A percentile compares a stretch with the other conserved stretches of the same genome.
Evolutionary conservation across 768 basidiomycete genomes (phyloP).

Genomic region (Pilatotrama ljubarskyi): DNA sequence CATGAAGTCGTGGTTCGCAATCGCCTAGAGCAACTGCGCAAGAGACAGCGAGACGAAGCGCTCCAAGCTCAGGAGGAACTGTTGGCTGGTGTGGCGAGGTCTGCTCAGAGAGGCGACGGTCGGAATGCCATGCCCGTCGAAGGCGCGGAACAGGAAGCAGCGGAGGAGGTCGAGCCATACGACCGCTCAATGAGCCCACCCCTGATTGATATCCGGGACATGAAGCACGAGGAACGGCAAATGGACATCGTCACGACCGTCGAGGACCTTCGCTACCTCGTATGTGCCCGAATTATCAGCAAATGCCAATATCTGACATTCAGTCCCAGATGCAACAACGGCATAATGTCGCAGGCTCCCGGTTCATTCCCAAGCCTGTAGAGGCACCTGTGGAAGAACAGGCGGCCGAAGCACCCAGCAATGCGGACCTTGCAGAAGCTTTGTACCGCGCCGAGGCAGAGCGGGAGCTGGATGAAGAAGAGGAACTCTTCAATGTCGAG

Average conservation of each 20-base stretch:
- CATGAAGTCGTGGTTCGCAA: constrained; percentile 98
- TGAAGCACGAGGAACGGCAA: constrained; percentile 77
- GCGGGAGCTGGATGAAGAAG: constrained; percentile 92
- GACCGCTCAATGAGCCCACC: constrained; percentile 83
- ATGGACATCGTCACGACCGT: constrained; percentile 72
- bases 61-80: constrained; percentile 90
- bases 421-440: constrained; percentile 82
- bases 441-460: constrained; percentile 90
- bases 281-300: constrained; percentile 36
- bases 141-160: constrained; percentile 37
- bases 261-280: constrained; percentile 66
- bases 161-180: constrained; percentile 79
- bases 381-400: constrained; percentile 60
- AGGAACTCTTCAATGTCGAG: constrained; percentile 93
- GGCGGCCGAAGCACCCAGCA: constrained; percentile 57
- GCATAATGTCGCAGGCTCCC: constrained; percentile 76
- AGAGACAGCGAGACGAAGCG: constrained; percentile 94
- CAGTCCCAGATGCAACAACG: constrained; percentile 70
- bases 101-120: constrained; percentile 49
- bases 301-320: constrained; percentile 4
- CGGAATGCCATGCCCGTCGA: constrained; percentile 39
- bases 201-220: constrained; percentile 68
- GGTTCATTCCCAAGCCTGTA: constrained; percentile 80
- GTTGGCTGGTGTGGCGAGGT: constrained; percentile 71
- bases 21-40: constrained; percentile 92